Conservation (phyloP, 441 rosid species). For the Mallotus repandus region DNA sequence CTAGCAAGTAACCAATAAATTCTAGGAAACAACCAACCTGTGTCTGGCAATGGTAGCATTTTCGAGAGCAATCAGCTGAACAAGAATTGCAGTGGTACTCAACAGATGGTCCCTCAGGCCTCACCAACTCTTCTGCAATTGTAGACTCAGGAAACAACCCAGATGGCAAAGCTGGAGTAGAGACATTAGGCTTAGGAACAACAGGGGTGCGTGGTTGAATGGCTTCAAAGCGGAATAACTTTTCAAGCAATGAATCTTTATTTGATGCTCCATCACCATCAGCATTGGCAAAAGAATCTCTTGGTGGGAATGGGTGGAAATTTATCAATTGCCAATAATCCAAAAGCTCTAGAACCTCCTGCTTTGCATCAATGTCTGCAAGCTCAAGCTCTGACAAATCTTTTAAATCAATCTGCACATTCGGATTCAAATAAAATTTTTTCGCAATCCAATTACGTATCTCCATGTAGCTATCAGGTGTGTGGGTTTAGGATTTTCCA, state of each 20-base stretch:
- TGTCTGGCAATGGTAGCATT: conserved; percentile 96
- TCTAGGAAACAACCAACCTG: conserved; percentile 53
- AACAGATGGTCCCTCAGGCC: conserved; percentile 77
- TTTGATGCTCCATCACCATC: conserved; percentile 38
- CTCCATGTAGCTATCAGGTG: conserved; percentile 61
- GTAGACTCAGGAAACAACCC: conserved; percentile 72
- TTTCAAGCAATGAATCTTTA: conserved; percentile 56
- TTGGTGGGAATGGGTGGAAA: conserved; percentile 78
- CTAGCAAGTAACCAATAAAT: not conserved
- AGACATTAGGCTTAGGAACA: conserved; percentile 43
- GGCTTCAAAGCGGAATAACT: conserved; percentile 66
- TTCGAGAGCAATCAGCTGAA: conserved; percentile 96
- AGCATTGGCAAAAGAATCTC: conserved; percentile 39
- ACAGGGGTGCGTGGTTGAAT: conserved; percentile 46
- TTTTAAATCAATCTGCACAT: conserved; percentile 55
- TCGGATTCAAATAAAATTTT: conserved; percentile 77
- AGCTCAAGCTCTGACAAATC: conserved; percentile 76
- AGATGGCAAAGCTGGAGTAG: conserved; percentile 53
- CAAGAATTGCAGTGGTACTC: conserved; percentile 98
- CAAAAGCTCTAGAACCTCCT: conserved; percentile 88
- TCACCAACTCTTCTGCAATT: conserved; percentile 65
- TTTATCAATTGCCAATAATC: conserved; percentile 98
- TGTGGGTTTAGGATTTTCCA: conserved; percentile 64
- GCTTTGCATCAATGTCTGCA: conserved; percentile 69
- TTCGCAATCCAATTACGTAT: conserved; percentile 84